Base-by-base conservation (phyloP, 345 rosid species). In the Moringa oleifera region DNA sequence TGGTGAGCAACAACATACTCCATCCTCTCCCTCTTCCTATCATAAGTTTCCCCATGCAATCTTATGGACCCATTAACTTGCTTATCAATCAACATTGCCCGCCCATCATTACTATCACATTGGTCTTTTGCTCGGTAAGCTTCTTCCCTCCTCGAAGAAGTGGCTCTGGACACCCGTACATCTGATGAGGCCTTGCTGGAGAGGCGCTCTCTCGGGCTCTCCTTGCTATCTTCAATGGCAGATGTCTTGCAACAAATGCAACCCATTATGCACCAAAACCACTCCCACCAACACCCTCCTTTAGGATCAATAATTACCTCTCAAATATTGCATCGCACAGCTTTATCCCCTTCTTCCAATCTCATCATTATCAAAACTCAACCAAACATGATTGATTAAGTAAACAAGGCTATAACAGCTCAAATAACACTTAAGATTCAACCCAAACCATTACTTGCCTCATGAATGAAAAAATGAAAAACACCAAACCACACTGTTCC, bases 161-260 rank as follows among this genome's bases (percentile, higher is more conserved):
- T 53, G 54, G 78, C 76, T 81, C 90, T 84, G 7, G 90, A 78
- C 49, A 55, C 82, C 72, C 87, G 69, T 59, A 73, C 60, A 65
- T 87, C 91, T 0, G 80, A 71, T 3, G 93, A 81, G 22, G 77
- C 59, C 78, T 90, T 93, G 68, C 59, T 76, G 1, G 89, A 85
- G 20, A 78, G 72, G 56, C 87, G 65, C 62, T 90, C 95, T 62
- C 83, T 85, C 36, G 95, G 95, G 63, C 91, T 86, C 61, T 88
- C 92, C 69, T 82, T 90, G 64, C 92, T 81, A 63, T 90, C 98
- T 62, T 90, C 92, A 47, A 86, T 83, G 45, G 97, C 84, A 70
- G 87, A 86, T 22, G 96, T 96, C 75, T 93, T 93, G 73, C 95
- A 83, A 64, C 85, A 86, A 80, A 79, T 25, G 73, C 89, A 77